These are phyloP conservation scores for Claviceps arundinis DNA, from an alignment of 2,329 filamentous ascomycete species.

Conservation along the genomic window DNA sequence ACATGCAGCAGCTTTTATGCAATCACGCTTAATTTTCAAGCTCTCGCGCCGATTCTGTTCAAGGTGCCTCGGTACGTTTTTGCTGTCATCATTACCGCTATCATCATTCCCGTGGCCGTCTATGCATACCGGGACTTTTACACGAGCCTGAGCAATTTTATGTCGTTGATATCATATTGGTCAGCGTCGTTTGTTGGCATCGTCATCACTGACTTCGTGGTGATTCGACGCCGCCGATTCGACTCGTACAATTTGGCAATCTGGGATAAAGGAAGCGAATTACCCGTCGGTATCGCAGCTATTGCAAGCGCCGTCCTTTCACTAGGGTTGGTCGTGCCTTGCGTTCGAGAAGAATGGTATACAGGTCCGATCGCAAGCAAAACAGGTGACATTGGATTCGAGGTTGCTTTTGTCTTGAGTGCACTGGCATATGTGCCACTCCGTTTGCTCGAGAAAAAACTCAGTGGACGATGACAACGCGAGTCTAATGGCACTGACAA, in stretches of 20 bases:
- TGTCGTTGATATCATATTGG: conserved; percentile 46
- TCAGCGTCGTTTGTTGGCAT: conserved; percentile 41
- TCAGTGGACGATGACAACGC: conserved; percentile 4
- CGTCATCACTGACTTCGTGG: conserved; percentile 32
- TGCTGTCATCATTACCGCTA: conserved; percentile 40
- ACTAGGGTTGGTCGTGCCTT: conserved; percentile 41
- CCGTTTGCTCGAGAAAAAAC: conserved; percentile 29
- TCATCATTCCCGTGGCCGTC: conserved; percentile 47
- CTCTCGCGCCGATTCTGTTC: conserved; percentile 41
- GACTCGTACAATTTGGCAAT: conserved; percentile 30
- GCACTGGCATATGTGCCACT: conserved; percentile 34
- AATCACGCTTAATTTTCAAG: conserved; percentile 52
- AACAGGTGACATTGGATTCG: conserved; percentile 54
- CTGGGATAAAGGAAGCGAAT: conserved; percentile 31
- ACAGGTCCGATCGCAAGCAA: conserved; percentile 44
- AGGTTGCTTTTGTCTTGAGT: conserved; percentile 44
- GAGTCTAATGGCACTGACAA: background rate
- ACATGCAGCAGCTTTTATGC: conserved; percentile 47
- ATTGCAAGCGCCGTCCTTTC: conserved; percentile 31
- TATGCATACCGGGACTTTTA: conserved; percentile 44
- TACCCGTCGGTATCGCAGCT: conserved; percentile 35
- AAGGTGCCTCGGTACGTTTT: conserved; percentile 44
- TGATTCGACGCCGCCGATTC: conserved; percentile 32
- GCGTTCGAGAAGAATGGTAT: conserved; percentile 49
- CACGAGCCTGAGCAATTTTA: conserved; percentile 41